These are phyloP conservation scores for Sporothrix humicola DNA, from an alignment of 2,329 filamentous ascomycete species.

Conservation along the genomic window DNA sequence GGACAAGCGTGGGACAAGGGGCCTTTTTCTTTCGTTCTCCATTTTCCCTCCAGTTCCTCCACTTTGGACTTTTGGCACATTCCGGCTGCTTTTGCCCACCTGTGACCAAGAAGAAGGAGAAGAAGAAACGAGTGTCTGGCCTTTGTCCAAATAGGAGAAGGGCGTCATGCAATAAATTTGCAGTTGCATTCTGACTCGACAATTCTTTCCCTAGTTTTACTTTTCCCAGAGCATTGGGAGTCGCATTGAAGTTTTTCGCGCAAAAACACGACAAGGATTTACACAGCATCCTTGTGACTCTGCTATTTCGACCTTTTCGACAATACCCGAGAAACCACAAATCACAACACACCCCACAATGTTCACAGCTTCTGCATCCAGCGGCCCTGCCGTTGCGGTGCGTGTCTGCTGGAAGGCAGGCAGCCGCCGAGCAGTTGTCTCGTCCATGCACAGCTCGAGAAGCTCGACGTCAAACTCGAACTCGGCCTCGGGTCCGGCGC, in stretches of 20 bases:
- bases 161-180: slow-evolving; percentile 14
- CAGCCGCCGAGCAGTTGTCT: slow-evolving; percentile 22
- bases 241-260: neutral
- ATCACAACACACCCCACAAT: slow-evolving; percentile 24
- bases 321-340: neutral
- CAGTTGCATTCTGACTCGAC: neutral
- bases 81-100: slow-evolving; percentile 2
- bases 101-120: neutral
- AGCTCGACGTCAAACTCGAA: neutral
- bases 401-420: slow-evolving; percentile 31
- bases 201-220: neutral
- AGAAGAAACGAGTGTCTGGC: neutral
- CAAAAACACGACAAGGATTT: neutral
- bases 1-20: neutral
- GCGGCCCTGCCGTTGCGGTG: slow-evolving; percentile 32
- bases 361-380: slow-evolving; percentile 31
- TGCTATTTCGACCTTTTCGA: neutral
- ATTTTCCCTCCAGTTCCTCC: neutral
- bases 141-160: slow-evolving; percentile 4
- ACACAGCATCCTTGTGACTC: slow-evolving; percentile 15
- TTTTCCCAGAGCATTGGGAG: neutral
- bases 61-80: slow-evolving; percentile 4
- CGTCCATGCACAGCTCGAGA: slow-evolving; percentile 18
- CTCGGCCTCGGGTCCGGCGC: slow-evolving; percentile 22
- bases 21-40: neutral